A percentile compares a stretch with the other conserved stretches of the same genome.
These are phyloP conservation scores for Lyophyllum atratum DNA, from an alignment of 768 basidiomycete genomes.

Conservation along the genomic window DNA sequence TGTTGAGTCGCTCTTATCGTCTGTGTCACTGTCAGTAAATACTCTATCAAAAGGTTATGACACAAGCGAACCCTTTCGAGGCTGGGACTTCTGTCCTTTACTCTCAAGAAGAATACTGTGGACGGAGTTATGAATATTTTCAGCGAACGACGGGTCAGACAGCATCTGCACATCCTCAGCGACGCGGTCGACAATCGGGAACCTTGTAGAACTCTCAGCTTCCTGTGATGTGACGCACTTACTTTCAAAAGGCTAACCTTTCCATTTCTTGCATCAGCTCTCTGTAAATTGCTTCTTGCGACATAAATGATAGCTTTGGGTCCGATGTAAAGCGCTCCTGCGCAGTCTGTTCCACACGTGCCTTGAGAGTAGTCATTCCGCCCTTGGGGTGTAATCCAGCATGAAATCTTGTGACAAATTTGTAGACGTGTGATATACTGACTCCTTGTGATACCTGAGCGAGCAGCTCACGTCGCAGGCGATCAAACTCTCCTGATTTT, in stretches of 20 bases:
- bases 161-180: constrained; percentile 50
- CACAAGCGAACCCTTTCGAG: constrained; percentile 16
- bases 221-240: not conserved
- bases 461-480: constrained; percentile 65
- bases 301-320: constrained; percentile 50
- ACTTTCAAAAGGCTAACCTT: constrained; percentile 40
- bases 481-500: constrained; percentile 78
- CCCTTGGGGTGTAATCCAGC: constrained; percentile 37
- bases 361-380: constrained; percentile 51
- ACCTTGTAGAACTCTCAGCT: constrained; percentile 38
- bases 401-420: constrained; percentile 1
- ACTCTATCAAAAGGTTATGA: constrained; percentile 6
- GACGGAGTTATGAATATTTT: constrained; percentile 42
- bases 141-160: constrained; percentile 47
- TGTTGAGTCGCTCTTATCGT: constrained; percentile 13
- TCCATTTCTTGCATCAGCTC: constrained; percentile 76
- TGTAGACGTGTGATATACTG: constrained; percentile 23
- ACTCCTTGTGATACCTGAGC: constrained; percentile 64
- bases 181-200: constrained; percentile 67
- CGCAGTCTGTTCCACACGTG: constrained; percentile 63
- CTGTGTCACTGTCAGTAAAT: constrained; percentile 16
- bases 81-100: constrained; percentile 25
- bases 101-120: constrained; percentile 48
- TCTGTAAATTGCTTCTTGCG: constrained; percentile 53
- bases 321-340: constrained; percentile 56